phyloP scores from a whole-genome alignment of 352 stramenopile species.

The Globisporangium echinulatum region DNA sequence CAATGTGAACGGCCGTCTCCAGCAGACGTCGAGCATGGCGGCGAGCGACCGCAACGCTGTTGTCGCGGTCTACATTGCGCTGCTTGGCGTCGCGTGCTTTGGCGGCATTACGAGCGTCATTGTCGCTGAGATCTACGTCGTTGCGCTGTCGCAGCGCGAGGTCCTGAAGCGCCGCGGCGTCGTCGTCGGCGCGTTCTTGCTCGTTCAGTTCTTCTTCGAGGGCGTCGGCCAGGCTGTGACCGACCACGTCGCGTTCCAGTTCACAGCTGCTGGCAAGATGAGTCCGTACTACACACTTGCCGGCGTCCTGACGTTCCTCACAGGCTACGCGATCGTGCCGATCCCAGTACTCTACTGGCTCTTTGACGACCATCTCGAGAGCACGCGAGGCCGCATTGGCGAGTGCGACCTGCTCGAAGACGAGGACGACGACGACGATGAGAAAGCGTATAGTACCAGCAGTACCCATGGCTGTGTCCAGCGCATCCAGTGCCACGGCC shows the following conservation, averaged over 20 bases:
- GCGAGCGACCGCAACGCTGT: conserved; percentile 14
- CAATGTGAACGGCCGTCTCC: conserved; percentile 15
- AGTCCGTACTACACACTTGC: conserved; percentile 21
- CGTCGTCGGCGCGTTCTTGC: conserved; percentile 25
- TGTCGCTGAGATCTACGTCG: conserved; percentile 35
- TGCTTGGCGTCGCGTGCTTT: conserved; percentile 35
- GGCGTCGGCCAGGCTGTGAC: conserved; percentile 24
- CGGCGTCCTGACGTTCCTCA: conserved; percentile 24
- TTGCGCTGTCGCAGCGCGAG: conserved; percentile 32
- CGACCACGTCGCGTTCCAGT: conserved; percentile 26
- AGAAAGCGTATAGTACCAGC: conserved; percentile 14
- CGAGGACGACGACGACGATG: conserved; percentile 16
- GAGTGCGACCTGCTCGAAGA: conserved; percentile 17
- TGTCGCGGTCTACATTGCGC: conserved; percentile 26
- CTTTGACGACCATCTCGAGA: conserved; percentile 35
- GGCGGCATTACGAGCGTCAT: conserved; percentile 33
- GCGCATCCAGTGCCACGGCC: conserved; percentile 21
- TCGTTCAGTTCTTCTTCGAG: conserved; percentile 29
- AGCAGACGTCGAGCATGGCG: conserved; percentile 15
- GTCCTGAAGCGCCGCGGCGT: conserved; percentile 21
- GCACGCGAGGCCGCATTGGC: conserved; percentile 18
- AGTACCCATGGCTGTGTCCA: too few species aligned
- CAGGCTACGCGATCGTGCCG: conserved; percentile 36
- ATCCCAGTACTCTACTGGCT: conserved; percentile 24
- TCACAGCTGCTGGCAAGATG: conserved; percentile 10